phyloP scores from a whole-genome alignment of 1,284 basidiomycete genomes.

The Cryptococcus sp. region DNA sequence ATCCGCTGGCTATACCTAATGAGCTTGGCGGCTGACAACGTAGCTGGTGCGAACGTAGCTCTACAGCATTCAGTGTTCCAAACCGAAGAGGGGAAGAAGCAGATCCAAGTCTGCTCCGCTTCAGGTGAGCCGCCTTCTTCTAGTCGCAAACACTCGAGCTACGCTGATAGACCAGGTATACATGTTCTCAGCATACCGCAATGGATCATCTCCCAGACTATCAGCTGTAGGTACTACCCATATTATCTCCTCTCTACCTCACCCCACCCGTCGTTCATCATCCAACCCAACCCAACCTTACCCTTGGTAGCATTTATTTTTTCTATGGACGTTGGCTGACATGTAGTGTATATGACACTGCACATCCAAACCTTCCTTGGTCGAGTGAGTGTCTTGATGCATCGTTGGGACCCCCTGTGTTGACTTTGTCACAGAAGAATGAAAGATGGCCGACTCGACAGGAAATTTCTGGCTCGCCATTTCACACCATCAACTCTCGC shows the following conservation, averaged over 20 bases:
- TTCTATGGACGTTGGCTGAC: neutral
- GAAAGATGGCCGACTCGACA: neutral
- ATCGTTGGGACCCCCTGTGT: too few relatives aligned
- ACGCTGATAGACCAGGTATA: neutral
- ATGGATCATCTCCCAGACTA: neutral
- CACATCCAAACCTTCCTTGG: neutral
- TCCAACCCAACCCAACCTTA: too few relatives aligned
- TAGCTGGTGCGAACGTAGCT: conserved; percentile 2
- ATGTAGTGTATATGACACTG: conserved; percentile 1
- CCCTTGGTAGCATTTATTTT: too few relatives aligned
- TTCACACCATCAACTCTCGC: too few relatives aligned
- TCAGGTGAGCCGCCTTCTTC: neutral
- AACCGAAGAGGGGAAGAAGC: neutral
- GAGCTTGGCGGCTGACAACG: neutral
- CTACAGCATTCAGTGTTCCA: neutral
- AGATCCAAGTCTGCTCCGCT: conserved; percentile 3
- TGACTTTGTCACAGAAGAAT: too few relatives aligned
- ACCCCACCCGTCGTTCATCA: too few relatives aligned
- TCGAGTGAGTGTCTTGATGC: neutral
- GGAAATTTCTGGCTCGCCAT: neutral
- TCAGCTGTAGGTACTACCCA: too few relatives aligned
- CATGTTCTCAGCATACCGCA: conserved; percentile 1
- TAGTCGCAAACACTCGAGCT: neutral
- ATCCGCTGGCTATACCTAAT: too few relatives aligned
- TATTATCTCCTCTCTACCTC: too few relatives aligned